Evolutionary conservation across 495 filamentous ascomycete species (phyloP).

Genomic region (Aspergillus hancockii): DNA sequence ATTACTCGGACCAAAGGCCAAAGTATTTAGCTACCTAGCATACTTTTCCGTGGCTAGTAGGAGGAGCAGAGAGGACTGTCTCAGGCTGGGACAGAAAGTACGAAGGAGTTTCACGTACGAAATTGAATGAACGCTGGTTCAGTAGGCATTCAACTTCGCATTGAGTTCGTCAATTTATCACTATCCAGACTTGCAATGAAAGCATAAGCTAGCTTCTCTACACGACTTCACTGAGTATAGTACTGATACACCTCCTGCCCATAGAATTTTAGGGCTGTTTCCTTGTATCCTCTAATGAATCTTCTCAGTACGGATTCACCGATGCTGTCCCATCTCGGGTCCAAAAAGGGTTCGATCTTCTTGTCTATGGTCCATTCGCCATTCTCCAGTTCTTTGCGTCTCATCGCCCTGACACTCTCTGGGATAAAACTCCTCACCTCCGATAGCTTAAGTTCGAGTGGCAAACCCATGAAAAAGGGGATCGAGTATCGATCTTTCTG

Average conservation of each 20-base stretch:
- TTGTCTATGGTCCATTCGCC: background rate
- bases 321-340: too few relatives aligned
- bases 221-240: too few relatives aligned
- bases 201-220: too few relatives aligned
- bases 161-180: too few relatives aligned
- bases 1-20: slow-evolving; percentile 1
- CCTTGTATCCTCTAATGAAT: too few relatives aligned
- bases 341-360: too few relatives aligned
- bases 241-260: too few relatives aligned
- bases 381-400: slow-evolving; percentile 1
- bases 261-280: too few relatives aligned
- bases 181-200: too few relatives aligned
- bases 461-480: too few relatives aligned
- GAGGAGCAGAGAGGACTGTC: slow-evolving; percentile 1
- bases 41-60: slow-evolving; percentile 2
- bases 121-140: slow-evolving; percentile 2
- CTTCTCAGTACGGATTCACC: too few relatives aligned
- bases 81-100: slow-evolving; percentile 3
- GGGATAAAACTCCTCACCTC: background rate
- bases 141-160: background rate
- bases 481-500: too few relatives aligned
- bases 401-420: background rate
- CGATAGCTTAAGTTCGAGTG: background rate
- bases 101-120: slow-evolving; percentile 6
- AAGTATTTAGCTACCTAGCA: slow-evolving; percentile 4